Evolutionary conservation across 2,329 filamentous ascomycete species (phyloP).

Genomic region (Fragosphaeria purpurea): DNA sequence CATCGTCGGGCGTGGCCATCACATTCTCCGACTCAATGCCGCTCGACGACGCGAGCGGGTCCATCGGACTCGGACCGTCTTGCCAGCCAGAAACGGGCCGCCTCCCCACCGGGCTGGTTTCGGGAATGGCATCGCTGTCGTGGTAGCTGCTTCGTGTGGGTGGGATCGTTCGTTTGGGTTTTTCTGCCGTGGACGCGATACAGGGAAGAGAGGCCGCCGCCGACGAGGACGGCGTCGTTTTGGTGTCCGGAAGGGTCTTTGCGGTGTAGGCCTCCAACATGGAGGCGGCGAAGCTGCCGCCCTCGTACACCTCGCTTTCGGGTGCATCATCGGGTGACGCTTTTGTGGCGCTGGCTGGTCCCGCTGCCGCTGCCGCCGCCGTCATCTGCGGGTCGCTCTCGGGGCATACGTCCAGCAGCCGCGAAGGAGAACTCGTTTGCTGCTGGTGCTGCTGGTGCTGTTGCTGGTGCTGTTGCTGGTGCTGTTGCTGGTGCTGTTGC

Average conservation of each 20-base stretch:
- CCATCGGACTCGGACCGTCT: no score
- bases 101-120: conserved; percentile 13
- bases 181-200: background rate
- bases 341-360: background rate
- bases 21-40: no score
- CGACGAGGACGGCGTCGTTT: conserved; percentile 7
- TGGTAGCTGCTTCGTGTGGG: conserved; percentile 7
- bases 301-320: conserved; percentile 1
- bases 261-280: conserved; percentile 5
- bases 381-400: conserved; percentile 2
- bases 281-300: conserved; percentile 6
- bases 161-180: background rate
- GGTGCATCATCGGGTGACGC: background rate
- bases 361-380: background rate
- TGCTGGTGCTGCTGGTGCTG: background rate
- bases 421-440: background rate
- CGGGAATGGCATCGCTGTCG: conserved; percentile 13
- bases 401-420: background rate
- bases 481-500: background rate
- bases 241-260: background rate
- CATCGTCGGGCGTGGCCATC: background rate
- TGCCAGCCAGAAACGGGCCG: background rate
- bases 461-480: background rate
- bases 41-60: no score
- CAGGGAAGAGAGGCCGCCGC: conserved; percentile 1